phyloP scores from a whole-genome alignment of 2,329 filamentous ascomycete species.

The Stachybotrys chartarum region DNA sequence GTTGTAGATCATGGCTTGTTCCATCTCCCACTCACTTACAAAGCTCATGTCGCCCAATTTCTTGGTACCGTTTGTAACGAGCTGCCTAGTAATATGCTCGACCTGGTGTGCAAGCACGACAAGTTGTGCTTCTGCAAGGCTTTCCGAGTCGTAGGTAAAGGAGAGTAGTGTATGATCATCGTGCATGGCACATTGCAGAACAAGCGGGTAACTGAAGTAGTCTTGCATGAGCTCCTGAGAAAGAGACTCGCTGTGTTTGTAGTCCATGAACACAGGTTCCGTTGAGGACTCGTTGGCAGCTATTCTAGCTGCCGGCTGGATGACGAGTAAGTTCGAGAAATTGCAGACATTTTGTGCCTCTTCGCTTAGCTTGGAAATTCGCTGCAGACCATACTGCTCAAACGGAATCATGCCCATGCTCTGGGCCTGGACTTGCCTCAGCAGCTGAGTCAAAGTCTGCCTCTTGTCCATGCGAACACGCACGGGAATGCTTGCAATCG shows the following conservation, averaged over 20 bases:
- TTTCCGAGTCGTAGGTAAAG: neutral
- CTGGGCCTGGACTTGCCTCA: neutral
- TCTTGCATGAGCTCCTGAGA: neutral
- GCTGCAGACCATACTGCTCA: neutral
- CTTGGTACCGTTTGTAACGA: neutral
- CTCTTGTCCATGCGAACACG: neutral
- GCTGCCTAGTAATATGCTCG: neutral
- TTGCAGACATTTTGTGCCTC: neutral
- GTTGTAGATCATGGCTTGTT: neutral
- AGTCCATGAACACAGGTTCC: neutral
- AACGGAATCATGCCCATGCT: neutral
- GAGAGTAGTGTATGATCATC: neutral
- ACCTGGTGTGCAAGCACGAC: neutral
- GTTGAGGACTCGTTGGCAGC: neutral
- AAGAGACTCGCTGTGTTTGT: neutral
- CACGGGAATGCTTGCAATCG: slow-evolving; percentile 21
- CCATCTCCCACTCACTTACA: neutral
- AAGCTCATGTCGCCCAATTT: neutral
- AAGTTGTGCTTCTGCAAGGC: neutral
- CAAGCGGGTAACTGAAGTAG: neutral
- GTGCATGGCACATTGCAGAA: neutral
- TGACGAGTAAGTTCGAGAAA: neutral
- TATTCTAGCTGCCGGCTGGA: neutral
- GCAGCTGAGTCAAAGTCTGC: neutral
- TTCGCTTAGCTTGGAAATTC: neutral